Conservation (phyloP, 257 asterid species). For the Lantana camara region DNA sequence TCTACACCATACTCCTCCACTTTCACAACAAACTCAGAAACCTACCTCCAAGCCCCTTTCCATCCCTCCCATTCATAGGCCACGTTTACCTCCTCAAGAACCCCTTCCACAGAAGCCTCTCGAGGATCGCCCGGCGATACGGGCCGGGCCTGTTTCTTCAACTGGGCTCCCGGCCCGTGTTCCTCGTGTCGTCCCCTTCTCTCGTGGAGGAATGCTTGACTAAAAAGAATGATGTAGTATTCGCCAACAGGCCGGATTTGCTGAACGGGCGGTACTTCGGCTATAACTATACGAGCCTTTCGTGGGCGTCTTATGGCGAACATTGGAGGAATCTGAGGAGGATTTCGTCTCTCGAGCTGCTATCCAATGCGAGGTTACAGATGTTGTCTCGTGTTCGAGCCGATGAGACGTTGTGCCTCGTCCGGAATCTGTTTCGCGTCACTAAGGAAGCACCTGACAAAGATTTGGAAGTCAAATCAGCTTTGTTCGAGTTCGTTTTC, state of each 20-base stretch:
- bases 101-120: slow-evolving; percentile 61
- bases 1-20: slow-evolving; percentile 31
- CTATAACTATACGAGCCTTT: slow-evolving; percentile 58
- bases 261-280: slow-evolving; percentile 73
- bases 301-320: slow-evolving; percentile 66
- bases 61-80: slow-evolving; percentile 65
- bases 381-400: slow-evolving; percentile 42
- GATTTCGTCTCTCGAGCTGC: slow-evolving; percentile 46
- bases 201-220: slow-evolving; percentile 67
- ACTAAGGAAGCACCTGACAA: slow-evolving; percentile 28
- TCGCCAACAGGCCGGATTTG: slow-evolving; percentile 71
- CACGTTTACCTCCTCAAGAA: slow-evolving; percentile 57
- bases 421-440: slow-evolving; percentile 32
- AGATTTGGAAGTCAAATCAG: slow-evolving; percentile 41
- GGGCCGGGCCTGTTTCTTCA: slow-evolving; percentile 65
- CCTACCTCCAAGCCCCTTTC: slow-evolving; percentile 72
- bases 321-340: slow-evolving; percentile 68
- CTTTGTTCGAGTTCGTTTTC: slow-evolving; percentile 51
- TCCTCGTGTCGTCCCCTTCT: slow-evolving; percentile 63
- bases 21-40: slow-evolving; percentile 44
- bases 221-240: slow-evolving; percentile 49
- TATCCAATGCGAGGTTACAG: slow-evolving; percentile 45
- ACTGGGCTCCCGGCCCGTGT: slow-evolving; percentile 61
- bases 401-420: slow-evolving; percentile 45
- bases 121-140: slow-evolving; percentile 42